A percentile compares a stretch with the other conserved stretches of the same genome.
These are phyloP conservation scores for Exsudoporus frostii DNA, from an alignment of 768 basidiomycete genomes.

Conservation along the genomic window DNA sequence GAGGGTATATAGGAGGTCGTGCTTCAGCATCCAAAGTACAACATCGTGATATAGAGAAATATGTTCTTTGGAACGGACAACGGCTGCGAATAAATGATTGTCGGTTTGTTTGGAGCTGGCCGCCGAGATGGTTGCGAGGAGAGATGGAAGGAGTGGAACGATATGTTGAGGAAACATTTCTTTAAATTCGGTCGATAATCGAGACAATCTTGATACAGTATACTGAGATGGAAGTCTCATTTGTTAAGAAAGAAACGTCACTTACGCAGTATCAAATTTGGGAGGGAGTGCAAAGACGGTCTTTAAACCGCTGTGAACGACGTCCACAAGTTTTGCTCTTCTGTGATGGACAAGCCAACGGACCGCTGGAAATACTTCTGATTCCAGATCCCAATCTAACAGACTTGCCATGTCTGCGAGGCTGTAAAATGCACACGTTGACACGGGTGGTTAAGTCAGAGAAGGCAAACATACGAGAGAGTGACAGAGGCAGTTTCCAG, in stretches of 20 bases:
- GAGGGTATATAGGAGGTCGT: conserved; percentile 78
- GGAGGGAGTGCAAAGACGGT: conserved; percentile 78
- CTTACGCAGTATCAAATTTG: conserved; percentile 59
- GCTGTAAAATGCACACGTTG: conserved; percentile 33
- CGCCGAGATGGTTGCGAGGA: conserved; percentile 74
- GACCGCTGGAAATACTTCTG: conserved; percentile 86
- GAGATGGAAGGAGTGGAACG: conserved; percentile 67
- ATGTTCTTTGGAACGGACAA: conserved; percentile 65
- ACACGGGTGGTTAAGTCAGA: neutral
- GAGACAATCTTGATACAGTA: conserved; percentile 23
- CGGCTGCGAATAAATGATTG: conserved; percentile 77
- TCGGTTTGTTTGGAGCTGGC: conserved; percentile 59
- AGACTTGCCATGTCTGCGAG: conserved; percentile 77
- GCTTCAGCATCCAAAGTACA: conserved; percentile 87
- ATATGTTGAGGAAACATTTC: conserved; percentile 53
- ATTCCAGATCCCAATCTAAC: conserved; percentile 79
- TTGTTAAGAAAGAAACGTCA: conserved; percentile 7
- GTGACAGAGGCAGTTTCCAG: conserved; percentile 70
- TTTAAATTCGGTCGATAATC: conserved; percentile 59
- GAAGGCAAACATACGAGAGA: conserved; percentile 56
- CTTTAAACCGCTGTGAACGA: conserved; percentile 73
- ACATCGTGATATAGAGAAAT: conserved; percentile 76
- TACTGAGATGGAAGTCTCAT: neutral
- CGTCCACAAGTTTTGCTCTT: conserved; percentile 85
- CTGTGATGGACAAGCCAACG: conserved; percentile 89